These are phyloP conservation scores for Penicillium waksmanii DNA, from an alignment of 495 filamentous ascomycete genomes.

Conservation along the genomic window DNA sequence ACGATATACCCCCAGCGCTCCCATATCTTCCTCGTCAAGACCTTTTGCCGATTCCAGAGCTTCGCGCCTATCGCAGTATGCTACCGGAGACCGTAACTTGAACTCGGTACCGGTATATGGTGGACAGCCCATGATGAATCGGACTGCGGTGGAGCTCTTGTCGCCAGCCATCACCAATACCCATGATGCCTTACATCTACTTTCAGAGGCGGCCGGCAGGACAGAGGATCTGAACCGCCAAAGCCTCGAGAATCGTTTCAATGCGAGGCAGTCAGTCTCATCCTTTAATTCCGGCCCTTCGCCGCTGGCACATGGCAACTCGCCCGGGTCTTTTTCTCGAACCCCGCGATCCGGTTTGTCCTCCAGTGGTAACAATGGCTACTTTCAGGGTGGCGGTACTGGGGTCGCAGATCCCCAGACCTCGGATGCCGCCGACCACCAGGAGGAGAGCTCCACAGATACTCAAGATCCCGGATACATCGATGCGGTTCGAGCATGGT, in stretches of 20 bases:
- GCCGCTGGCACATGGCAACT: conserved; percentile 44
- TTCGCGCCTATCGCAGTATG: conserved; percentile 34
- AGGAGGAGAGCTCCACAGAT: conserved; percentile 30
- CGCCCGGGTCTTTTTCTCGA: conserved; percentile 44
- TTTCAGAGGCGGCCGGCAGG: conserved; percentile 61
- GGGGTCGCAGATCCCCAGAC: conserved; percentile 38
- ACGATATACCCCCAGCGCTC: conserved; percentile 33
- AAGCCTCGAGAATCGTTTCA: conserved; percentile 43
- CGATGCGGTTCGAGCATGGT: conserved; percentile 84
- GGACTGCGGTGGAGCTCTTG: conserved; percentile 57
- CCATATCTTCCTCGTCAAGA: conserved; percentile 26
- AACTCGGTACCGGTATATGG: conserved; percentile 31
- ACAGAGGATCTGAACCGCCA: conserved; percentile 53
- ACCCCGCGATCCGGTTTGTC: conserved; percentile 39
- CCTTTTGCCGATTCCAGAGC: conserved; percentile 38
- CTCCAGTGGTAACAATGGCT: conserved; percentile 29
- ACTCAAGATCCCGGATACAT: conserved; percentile 41
- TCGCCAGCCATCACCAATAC: conserved; percentile 61
- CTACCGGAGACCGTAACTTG: conserved; percentile 30
- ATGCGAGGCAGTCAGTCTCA: conserved; percentile 44
- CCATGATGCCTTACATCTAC: conserved; percentile 60
- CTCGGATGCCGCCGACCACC: conserved; percentile 33
- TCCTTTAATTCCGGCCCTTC: conserved; percentile 50
- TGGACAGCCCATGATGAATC: conserved; percentile 55
- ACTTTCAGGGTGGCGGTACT: conserved; percentile 32